These are phyloP conservation scores for Yamadazyma aaseri DNA, from an alignment of 1,139 yeast genomes.

Conservation along the genomic window DNA sequence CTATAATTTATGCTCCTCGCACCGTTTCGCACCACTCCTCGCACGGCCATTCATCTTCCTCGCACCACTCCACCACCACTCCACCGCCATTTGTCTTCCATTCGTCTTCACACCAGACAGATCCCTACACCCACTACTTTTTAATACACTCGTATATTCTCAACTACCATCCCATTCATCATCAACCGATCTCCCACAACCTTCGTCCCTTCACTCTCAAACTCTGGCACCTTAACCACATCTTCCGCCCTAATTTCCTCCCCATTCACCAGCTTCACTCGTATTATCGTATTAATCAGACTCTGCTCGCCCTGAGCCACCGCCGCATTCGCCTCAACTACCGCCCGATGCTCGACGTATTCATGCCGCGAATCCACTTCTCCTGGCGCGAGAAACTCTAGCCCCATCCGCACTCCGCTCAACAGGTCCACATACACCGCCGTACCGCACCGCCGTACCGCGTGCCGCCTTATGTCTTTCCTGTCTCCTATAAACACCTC, in stretches of 20 bases:
- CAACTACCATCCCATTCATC: conserved; percentile 14
- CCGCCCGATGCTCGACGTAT: conserved; percentile 13
- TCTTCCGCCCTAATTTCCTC: conserved; percentile 18
- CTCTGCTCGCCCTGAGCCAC: background rate
- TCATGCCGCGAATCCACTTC: conserved; percentile 29
- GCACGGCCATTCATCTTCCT: too few species aligned
- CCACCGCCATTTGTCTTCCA: too few species aligned
- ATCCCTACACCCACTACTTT: too few species aligned
- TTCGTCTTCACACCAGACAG: too few species aligned
- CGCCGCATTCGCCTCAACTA: background rate
- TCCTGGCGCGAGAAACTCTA: conserved; percentile 37
- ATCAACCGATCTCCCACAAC: conserved; percentile 8
- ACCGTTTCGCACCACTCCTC: too few species aligned
- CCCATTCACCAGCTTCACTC: conserved; percentile 39
- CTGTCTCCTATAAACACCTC: conserved; percentile 36
- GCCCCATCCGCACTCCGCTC: conserved; percentile 30
- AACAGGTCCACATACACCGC: conserved; percentile 34
- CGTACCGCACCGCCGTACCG: background rate
- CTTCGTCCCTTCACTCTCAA: background rate
- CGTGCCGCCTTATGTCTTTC: background rate
- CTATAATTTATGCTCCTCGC: too few species aligned
- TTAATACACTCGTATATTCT: conserved; percentile 11
- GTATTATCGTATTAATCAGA: conserved; percentile 3
- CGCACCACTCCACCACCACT: too few species aligned
- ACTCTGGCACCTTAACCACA: background rate